phyloP scores from a whole-genome alignment of 495 filamentous ascomycete species.

The Cercophora samala region DNA sequence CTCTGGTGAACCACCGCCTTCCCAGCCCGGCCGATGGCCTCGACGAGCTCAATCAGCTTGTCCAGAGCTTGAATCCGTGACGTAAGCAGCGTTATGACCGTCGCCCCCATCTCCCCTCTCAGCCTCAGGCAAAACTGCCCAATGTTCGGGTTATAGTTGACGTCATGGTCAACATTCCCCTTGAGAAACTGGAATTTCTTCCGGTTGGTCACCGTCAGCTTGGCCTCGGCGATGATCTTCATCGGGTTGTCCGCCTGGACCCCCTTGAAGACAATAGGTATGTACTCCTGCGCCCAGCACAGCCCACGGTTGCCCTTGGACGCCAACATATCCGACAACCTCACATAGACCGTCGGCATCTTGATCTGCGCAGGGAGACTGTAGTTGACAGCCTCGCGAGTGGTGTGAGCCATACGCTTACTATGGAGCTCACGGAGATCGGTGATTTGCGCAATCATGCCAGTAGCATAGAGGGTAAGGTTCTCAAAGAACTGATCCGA shows the following conservation, averaged over 20 bases:
- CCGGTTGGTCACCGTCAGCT: slow-evolving; percentile 32
- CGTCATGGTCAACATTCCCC: slow-evolving; percentile 53
- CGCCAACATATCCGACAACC: slow-evolving; percentile 42
- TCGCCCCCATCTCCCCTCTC: slow-evolving; percentile 53
- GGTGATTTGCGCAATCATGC: slow-evolving; percentile 43
- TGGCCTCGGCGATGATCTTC: slow-evolving; percentile 32
- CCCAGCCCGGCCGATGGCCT: slow-evolving; percentile 53
- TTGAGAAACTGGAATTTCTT: slow-evolving; percentile 47
- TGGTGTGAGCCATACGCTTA: slow-evolving; percentile 30
- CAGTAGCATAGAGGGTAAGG: slow-evolving; percentile 38
- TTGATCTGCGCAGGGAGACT: slow-evolving; percentile 35
- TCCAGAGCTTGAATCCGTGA: slow-evolving; percentile 59
- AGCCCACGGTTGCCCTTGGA: slow-evolving; percentile 7
- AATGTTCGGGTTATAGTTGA: slow-evolving; percentile 53
- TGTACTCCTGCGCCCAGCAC: slow-evolving; percentile 53
- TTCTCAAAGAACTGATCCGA: slow-evolving; percentile 41
- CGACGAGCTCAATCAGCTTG: slow-evolving; percentile 61
- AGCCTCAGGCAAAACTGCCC: slow-evolving; percentile 61
- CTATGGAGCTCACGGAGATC: slow-evolving; percentile 46
- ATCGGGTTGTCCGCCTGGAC: slow-evolving; percentile 20
- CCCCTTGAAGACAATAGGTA: slow-evolving; percentile 53
- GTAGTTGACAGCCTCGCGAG: slow-evolving; percentile 25
- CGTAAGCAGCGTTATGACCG: slow-evolving; percentile 51
- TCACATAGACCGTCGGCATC: slow-evolving; percentile 44
- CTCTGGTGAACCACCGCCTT: slow-evolving; percentile 50